Conservation (phyloP, 495 filamentous ascomycete genomes). For the Hypomontagnella submonticulosa region DNA sequence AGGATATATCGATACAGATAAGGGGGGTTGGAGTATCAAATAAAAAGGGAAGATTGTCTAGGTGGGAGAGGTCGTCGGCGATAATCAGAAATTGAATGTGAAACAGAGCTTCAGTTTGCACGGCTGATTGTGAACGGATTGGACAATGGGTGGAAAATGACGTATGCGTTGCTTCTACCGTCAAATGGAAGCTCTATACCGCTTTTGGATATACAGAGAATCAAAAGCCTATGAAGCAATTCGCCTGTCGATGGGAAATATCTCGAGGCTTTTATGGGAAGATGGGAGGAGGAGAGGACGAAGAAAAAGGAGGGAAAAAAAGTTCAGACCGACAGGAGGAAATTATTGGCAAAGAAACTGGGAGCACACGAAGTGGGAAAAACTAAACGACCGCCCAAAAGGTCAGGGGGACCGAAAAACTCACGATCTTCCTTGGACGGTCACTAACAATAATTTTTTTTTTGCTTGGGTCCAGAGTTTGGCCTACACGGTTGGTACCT, state of each 20-base stretch:
- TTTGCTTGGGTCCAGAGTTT: constrained; percentile 11
- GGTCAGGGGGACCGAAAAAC: constrained; percentile 47
- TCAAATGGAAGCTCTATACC: constrained; percentile 39
- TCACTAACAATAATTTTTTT: constrained; percentile 39
- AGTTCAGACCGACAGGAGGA: constrained; percentile 17
- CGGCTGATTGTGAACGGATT: constrained; percentile 28
- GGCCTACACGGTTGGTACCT: background rate
- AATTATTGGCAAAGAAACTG: constrained; percentile 23
- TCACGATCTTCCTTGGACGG: constrained; percentile 48
- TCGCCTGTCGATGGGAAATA: constrained; percentile 2
- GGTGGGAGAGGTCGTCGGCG: constrained; percentile 11
- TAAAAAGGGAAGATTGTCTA: constrained; percentile 10
- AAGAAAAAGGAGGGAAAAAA: constrained; percentile 22
- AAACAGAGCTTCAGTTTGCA: constrained; percentile 35
- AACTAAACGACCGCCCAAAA: constrained; percentile 43
- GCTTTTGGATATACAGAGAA: constrained; percentile 24
- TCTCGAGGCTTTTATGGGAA: constrained; percentile 18
- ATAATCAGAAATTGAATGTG: constrained; percentile 7
- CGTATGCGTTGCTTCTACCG: constrained; percentile 33
- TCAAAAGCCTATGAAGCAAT: constrained; percentile 22
- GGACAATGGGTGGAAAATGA: constrained; percentile 37
- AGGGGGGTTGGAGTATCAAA: constrained; percentile 1
- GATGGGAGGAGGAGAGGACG: constrained; percentile 2
- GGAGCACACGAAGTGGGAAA: constrained; percentile 39
- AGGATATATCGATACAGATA: constrained; percentile 10